A percentile compares a stretch with the other conserved stretches of the same genome.
Evolutionary conservation across 1,284 basidiomycete species (phyloP).

Genomic region (Ustilago cynodontis): DNA sequence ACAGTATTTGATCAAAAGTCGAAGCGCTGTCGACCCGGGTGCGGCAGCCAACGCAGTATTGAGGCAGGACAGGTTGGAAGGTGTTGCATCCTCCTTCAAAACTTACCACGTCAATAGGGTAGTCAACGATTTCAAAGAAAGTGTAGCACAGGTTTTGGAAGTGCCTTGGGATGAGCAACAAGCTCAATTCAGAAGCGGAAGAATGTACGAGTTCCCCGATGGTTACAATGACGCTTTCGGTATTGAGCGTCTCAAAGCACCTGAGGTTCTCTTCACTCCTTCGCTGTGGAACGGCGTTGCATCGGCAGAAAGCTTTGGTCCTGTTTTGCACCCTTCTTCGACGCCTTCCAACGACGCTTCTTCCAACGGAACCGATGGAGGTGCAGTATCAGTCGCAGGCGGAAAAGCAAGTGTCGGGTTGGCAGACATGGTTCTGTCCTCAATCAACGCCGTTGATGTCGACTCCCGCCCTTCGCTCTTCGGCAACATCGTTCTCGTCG

Average conservation of each 20-base stretch:
- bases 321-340: conserved; percentile 28
- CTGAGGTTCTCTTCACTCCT: conserved; percentile 91
- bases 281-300: conserved; percentile 74
- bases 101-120: conserved; percentile 85
- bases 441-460: conserved; percentile 86
- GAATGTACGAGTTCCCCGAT: conserved; percentile 91
- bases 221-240: conserved; percentile 90
- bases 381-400: conserved; percentile 9
- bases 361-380: not conserved
- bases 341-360: conserved; percentile 12
- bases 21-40: conserved; percentile 77
- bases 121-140: conserved; percentile 94
- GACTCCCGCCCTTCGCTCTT: conserved; percentile 90
- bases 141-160: conserved; percentile 84
- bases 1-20: conserved; percentile 87
- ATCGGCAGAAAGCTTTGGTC: conserved; percentile 30
- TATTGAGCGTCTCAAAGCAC: conserved; percentile 82
- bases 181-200: conserved; percentile 51
- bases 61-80: conserved; percentile 61
- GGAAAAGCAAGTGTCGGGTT: conserved; percentile 39
- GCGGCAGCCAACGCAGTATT: conserved; percentile 74
- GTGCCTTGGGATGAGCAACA: conserved; percentile 88
- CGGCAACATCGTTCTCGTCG: conserved; percentile 93
- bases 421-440: conserved; percentile 78
- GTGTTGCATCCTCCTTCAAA: conserved; percentile 81